A percentile compares a stretch with the other conserved stretches of the same genome.
Conservation (phyloP, 345 rosid genomes). For the Lepidium didymum region DNA sequence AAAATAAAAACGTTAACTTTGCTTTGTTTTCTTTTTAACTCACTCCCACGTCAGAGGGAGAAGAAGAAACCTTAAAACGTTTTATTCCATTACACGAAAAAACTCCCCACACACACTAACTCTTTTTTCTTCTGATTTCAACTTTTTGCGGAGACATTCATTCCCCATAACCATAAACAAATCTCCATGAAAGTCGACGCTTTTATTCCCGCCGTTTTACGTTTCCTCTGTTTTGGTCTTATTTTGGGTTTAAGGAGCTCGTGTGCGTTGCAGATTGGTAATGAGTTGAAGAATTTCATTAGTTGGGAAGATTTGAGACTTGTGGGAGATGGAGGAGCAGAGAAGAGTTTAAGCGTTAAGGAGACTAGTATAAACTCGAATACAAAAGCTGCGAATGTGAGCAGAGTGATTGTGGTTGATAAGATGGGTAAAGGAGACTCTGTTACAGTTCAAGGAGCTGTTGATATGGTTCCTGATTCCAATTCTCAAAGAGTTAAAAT, state of each 20-base stretch:
- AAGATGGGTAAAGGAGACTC: conserved; percentile 63
- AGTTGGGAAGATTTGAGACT: conserved; percentile 76
- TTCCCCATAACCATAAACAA: neutral
- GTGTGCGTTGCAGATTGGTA: conserved; percentile 4
- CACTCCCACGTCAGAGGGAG: conserved; percentile 6
- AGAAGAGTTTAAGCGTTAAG: neutral
- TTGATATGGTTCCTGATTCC: conserved; percentile 62
- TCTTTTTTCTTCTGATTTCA: conserved; percentile 3
- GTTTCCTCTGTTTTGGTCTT: conserved; percentile 9
- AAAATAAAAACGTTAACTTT: conserved; percentile 15
- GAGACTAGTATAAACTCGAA: conserved; percentile 7
- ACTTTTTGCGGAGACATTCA: neutral
- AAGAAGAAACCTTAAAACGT: conserved; percentile 12
- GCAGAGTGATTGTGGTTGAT: conserved; percentile 64
- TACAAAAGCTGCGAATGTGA: conserved; percentile 21
- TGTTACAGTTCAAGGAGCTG: conserved; percentile 76
- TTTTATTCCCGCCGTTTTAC: conserved; percentile 6
- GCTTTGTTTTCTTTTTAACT: conserved; percentile 7
- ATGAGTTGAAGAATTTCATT: conserved; percentile 31
- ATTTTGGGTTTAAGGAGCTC: neutral
- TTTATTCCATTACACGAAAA: conserved; percentile 7
- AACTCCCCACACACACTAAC: neutral
- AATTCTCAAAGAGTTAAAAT: conserved; percentile 73
- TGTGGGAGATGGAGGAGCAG: conserved; percentile 17
- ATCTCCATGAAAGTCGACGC: conserved; percentile 19